Evolutionary conservation across 2,329 filamentous ascomycete genomes (phyloP), one percentile per base, ranked within the genome.

Genomic region (Exophiala sp.): DNA sequence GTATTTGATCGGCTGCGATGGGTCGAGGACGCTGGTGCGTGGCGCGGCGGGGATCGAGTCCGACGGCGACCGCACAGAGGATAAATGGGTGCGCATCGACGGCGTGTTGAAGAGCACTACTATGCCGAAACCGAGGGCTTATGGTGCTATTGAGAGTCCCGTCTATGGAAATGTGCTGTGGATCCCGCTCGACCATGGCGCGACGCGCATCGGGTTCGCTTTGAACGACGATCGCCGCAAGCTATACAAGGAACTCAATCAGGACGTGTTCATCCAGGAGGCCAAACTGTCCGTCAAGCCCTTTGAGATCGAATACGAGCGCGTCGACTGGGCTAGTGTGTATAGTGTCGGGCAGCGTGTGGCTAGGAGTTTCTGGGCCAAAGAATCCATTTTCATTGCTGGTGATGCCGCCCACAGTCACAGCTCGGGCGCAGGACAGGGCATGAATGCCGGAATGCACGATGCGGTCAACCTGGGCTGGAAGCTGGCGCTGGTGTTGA

Each of bases 81-180:
- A 78, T 53, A 72, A 72, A 55, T 79, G 76, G 76, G 72, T 79
- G 14, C 67, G 75, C 8, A 71, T 78, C 34, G 75, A 79, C 56
- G 76, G 75, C 1, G 60, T 71, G 1, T 60, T 77, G 27, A 68
- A 71, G 51, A 46, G 43, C 23, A 76, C 73, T 0, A 68, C 75
- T 50, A 63, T 78, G 58, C 76, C 76, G 0, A 72, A 74, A 30
- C 66, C 68, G 10, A 62, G 74, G 39, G 65, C 67, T 1, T 73
- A 77, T 53, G 72, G 73, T 24, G 68, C 74, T 0, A 74, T 79
- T 39, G 76, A 79, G 57, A 73, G 67, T 19, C 68, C 68, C 0
- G 74, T 72, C 0, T 75, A 79, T 56, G 76, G 76, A 2, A 78
- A 78, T 48, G 73, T 80, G 0, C 65, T 80, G 0, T 80, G 75